A percentile compares a stretch with the other conserved stretches of the same genome.
Conservation (phyloP, 2,329 filamentous ascomycete genomes). For the Fonsecaea erecta region DNA sequence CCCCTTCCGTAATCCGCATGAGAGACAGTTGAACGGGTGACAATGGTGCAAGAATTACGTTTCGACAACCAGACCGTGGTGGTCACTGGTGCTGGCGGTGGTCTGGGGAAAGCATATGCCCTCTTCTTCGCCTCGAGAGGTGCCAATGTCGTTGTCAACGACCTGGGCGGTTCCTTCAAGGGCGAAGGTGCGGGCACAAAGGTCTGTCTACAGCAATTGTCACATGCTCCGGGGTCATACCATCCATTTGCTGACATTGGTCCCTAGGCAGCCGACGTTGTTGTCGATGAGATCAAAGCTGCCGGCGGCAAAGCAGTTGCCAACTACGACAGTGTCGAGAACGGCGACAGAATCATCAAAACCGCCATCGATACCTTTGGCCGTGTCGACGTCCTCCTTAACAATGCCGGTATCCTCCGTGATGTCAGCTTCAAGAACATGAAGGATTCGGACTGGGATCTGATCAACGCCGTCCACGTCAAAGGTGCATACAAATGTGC, state of each 20-base stretch:
- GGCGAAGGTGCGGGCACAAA: conserved; percentile 86
- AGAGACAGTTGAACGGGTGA: conserved; percentile 18
- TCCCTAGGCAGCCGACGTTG: conserved; percentile 63
- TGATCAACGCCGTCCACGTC: conserved; percentile 91
- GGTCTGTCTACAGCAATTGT: conserved; percentile 58
- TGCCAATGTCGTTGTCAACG: conserved; percentile 94
- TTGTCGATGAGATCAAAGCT: conserved; percentile 64
- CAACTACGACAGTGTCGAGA: conserved; percentile 85
- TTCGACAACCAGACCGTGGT: conserved; percentile 90
- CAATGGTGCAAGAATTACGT: conserved; percentile 70
- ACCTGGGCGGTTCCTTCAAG: conserved; percentile 89
- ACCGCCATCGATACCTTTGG: conserved; percentile 56
- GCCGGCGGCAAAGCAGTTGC: conserved; percentile 94
- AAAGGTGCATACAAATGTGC: conserved; percentile 94
- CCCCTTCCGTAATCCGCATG: conserved; percentile 14
- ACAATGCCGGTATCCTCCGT: conserved; percentile 95
- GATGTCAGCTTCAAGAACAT: conserved; percentile 99
- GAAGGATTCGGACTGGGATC: conserved; percentile 94
- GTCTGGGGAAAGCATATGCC: conserved; percentile 80
- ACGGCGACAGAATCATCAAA: conserved; percentile 91
- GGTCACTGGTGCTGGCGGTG: conserved; percentile 83
- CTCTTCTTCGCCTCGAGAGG: conserved; percentile 90
- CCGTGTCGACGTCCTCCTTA: conserved; percentile 91
- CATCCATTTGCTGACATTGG: conserved; percentile 54
- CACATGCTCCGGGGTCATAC: conserved; percentile 67